Evolutionary conservation across 2,329 filamentous ascomycete genomes (phyloP), one percentile per base, ranked within the genome.

Genomic region (Arthrobotrys megalospora): DNA sequence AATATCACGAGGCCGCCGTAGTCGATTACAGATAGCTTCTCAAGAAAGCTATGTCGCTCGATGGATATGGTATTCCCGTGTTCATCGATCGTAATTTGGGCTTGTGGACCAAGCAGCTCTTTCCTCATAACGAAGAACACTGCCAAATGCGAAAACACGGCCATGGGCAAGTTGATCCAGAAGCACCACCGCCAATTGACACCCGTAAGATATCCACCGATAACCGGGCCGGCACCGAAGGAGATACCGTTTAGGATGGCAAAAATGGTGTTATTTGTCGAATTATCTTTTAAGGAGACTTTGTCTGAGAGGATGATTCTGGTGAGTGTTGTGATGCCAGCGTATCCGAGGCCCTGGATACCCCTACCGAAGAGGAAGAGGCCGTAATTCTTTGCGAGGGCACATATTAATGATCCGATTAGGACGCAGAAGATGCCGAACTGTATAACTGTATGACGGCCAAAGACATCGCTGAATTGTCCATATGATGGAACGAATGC

Each of bases 171-270:
- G 77, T 88, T 89, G 67, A 91, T 87, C 43, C 87, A 89, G 82
- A 92, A 92, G 81, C 89, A 90, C 87, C 91, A 92, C 62, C 90
- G 85, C 90, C 90, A 92, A 79, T 86, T 87, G 3, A 84, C 83
- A 72, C 81, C 80, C 12, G 83, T 84, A 36, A 84, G 76, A 60
- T 84, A 84, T 4, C 85, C 90, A 48, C 90, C 90, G 24, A 91
- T 84, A 1, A 91, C 86, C 0, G 90, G 90, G 0, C 90, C 90
- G 10, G 90, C 80, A 0, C 87, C 87, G 81, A 89, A 92, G 11
- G 88, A 88, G 5, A 90, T 81, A 0, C 90, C 90, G 6, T 86
- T 87, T 0, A 91, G 85, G 7, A 92, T 80, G 0, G 89, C 87
- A 79, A 92, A 91, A 6, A 89, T 83, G 1, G 88, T 88, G 84